Evolutionary conservation across 176 grass and related monocot genomes (phyloP).

Genomic region (Olyra latifolia): DNA sequence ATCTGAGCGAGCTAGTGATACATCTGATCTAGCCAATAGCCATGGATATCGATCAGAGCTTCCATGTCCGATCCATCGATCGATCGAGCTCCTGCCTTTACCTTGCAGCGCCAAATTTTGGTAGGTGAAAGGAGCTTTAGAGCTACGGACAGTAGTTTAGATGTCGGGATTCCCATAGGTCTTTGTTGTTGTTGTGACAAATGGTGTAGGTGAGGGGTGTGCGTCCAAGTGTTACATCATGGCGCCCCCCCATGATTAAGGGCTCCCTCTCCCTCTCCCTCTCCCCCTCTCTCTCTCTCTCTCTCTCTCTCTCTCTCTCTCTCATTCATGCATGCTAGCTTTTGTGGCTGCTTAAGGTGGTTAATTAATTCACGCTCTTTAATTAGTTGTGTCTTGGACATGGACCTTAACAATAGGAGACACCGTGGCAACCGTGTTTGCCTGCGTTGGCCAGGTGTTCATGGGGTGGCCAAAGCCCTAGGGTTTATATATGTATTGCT

Average conservation of each 20-base stretch:
- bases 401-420: slow-evolving; percentile 16
- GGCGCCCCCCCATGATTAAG: slow-evolving; percentile 44
- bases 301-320: neutral
- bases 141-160: slow-evolving; percentile 72
- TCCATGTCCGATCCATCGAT: neutral
- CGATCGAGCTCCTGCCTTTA: slow-evolving; percentile 8
- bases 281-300: neutral
- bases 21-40: neutral
- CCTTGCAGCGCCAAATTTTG: slow-evolving; percentile 38
- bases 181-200: slow-evolving; percentile 51
- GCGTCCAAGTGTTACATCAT: slow-evolving; percentile 56
- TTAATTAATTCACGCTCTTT: neutral
- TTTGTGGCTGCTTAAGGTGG: slow-evolving; percentile 34
- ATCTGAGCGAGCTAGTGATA: no score
- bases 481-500: no score
- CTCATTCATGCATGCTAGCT: neutral
- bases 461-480: no score
- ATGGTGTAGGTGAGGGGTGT: slow-evolving; percentile 59
- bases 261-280: neutral
- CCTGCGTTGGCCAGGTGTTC: neutral
- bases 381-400: neutral
- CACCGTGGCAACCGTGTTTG: neutral
- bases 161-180: slow-evolving; percentile 51
- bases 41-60: neutral
- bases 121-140: slow-evolving; percentile 65